Evolutionary conservation across 2,329 filamentous ascomycete species (phyloP).

Genomic region (Talaromyces sp.): DNA sequence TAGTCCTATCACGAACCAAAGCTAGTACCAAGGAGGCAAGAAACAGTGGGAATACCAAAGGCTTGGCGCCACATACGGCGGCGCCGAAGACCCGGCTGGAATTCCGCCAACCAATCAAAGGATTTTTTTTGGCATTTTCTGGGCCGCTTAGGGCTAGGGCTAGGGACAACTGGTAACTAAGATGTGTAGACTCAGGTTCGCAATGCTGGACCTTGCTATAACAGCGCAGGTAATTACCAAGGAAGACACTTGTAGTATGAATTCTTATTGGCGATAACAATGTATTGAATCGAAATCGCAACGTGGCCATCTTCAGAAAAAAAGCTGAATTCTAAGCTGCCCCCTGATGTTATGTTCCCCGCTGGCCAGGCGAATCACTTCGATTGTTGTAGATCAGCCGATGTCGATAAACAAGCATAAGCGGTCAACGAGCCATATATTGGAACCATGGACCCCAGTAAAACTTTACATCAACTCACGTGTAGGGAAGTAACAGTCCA

Average conservation of each 20-base stretch:
- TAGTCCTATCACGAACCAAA: too few species aligned
- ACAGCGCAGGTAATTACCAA: neutral
- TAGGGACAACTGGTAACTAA: too few species aligned
- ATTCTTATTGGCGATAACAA: neutral
- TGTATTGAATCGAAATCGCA: neutral
- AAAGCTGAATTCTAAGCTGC: neutral
- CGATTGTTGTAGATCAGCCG: neutral
- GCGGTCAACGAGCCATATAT: neutral
- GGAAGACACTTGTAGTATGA: neutral
- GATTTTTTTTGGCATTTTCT: too few species aligned
- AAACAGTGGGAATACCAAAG: too few species aligned
- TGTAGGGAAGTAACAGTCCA: neutral
- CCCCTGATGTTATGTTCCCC: neutral
- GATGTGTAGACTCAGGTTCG: too few species aligned
- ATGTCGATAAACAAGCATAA: neutral
- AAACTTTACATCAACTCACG: neutral
- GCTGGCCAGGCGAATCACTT: neutral
- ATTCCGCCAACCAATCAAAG: too few species aligned
- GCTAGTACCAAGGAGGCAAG: too few species aligned
- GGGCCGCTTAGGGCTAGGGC: too few species aligned
- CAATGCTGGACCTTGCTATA: too few species aligned
- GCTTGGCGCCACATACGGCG: too few species aligned
- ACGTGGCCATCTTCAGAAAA: neutral
- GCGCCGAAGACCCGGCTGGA: too few species aligned
- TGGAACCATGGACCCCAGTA: neutral